Conservation (phyloP, 2,329 filamentous ascomycete genomes). For the Zymoseptoria brevis region DNA sequence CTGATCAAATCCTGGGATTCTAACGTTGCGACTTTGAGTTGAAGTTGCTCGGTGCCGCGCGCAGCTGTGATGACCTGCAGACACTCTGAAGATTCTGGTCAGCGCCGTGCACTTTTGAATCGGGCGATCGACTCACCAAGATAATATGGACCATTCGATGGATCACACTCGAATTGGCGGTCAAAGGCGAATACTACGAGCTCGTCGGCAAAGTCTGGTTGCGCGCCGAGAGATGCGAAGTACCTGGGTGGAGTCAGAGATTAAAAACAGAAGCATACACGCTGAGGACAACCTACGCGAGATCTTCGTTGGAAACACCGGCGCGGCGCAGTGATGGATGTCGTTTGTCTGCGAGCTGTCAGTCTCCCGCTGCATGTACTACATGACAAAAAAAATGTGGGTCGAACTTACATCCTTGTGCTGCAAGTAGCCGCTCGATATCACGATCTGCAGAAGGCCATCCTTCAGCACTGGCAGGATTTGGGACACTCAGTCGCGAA, state of each 20-base stretch:
- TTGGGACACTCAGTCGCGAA: not conserved
- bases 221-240: slow-evolving; percentile 52
- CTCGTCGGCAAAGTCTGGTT: slow-evolving; percentile 54
- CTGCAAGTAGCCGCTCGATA: slow-evolving; percentile 27
- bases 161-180: slow-evolving; percentile 51
- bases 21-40: slow-evolving; percentile 49
- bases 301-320: slow-evolving; percentile 15
- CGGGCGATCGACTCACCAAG: slow-evolving; percentile 28
- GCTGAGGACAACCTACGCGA: slow-evolving; percentile 13
- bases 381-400: not conserved
- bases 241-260: slow-evolving; percentile 24
- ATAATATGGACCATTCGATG: slow-evolving; percentile 50
- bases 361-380: not conserved
- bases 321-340: slow-evolving; percentile 13
- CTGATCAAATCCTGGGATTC: slow-evolving; percentile 52
- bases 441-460: slow-evolving; percentile 28
- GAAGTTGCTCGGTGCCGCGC: slow-evolving; percentile 50
- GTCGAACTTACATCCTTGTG: slow-evolving; percentile 26
- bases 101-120: not conserved
- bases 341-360: slow-evolving; percentile 17
- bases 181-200: slow-evolving; percentile 57
- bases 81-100: slow-evolving; percentile 38
- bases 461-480: slow-evolving; percentile 1
- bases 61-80: slow-evolving; percentile 52
- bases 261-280: not conserved